Conservation (phyloP, 768 basidiomycete species). For the Jaapia argillacea region DNA sequence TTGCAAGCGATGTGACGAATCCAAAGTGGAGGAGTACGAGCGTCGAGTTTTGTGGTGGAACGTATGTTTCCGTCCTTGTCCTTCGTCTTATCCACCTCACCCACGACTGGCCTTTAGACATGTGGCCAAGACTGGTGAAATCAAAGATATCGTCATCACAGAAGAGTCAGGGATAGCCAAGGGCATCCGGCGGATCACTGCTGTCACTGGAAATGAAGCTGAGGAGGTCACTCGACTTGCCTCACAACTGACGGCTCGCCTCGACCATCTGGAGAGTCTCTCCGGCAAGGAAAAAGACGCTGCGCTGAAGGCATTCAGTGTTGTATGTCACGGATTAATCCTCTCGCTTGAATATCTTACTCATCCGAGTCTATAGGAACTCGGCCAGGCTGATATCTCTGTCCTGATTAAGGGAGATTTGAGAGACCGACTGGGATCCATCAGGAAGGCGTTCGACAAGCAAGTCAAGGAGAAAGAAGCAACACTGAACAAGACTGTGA, state of each 20-base stretch:
- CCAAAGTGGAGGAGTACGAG: conserved; percentile 87
- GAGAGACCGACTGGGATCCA: conserved; percentile 56
- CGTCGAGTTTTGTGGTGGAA: conserved; percentile 98
- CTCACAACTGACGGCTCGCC: conserved; percentile 45
- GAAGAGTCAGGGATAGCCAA: conserved; percentile 98
- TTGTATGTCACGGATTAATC: conserved; percentile 37
- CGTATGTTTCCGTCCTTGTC: conserved; percentile 36
- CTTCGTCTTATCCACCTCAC: neutral
- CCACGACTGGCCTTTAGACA: conserved; percentile 58
- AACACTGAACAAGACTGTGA: conserved; percentile 66
- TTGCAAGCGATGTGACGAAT: conserved; percentile 76
- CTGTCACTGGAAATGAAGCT: conserved; percentile 92
- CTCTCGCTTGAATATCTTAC: conserved; percentile 1
- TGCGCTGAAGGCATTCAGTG: conserved; percentile 71
- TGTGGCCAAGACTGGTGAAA: conserved; percentile 92
- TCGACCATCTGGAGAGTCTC: conserved; percentile 51
- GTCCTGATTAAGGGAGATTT: conserved; percentile 73
- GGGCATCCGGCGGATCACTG: conserved; percentile 90
- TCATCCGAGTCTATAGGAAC: conserved; percentile 46
- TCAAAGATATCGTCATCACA: conserved; percentile 90
- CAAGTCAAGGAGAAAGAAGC: conserved; percentile 75
- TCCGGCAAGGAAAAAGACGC: conserved; percentile 76
- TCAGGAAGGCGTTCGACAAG: conserved; percentile 81
- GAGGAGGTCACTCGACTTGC: conserved; percentile 68
- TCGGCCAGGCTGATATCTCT: conserved; percentile 85